Evolutionary conservation across 2,329 filamentous ascomycete species (phyloP), one percentile per base, ranked within the genome.

Genomic region (Fusarium sp.): DNA sequence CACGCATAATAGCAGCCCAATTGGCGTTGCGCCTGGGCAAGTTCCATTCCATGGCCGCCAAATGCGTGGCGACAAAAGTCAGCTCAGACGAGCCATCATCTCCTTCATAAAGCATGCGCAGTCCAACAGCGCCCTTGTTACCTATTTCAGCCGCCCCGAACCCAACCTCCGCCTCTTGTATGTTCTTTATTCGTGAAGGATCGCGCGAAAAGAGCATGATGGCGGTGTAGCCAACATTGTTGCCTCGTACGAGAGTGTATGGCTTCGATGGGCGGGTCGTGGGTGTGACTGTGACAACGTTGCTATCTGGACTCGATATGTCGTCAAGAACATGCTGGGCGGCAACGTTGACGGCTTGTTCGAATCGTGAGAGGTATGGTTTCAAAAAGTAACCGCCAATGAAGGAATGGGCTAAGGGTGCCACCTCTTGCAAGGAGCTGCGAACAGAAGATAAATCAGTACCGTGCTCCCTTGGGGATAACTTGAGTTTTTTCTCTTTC

Each of bases 81-180:
- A 97, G 78, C 72, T 92, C 87, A 26, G 90, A 86, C 55, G 70
- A 72, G 20, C 71, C 72, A 11, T 66, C 70, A 30, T 68, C 73
- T 45, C 69, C 74, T 57, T 77, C 67, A 72, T 92, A 90, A 15
- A 88, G 84, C 43, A 96, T 79, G 33, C 94, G 86, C 63, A 95
- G 84, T 1, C 91, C 96, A 1, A 97, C 91, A 5, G 94, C 95
- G 30, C 95, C 96, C 80, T 99, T 99, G 79, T 97, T 97, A 17
- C 94, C 96, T 91, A 97, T 96, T 49, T 95, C 91, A 59, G 89
- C 90, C 1, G 94, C 79, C 1, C 96, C 96, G 48, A 97, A 91
- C 0, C 96, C 94, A 3, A 94, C 90, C 53, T 92, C 92, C 3
- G 91, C 93, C n/a, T 88, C 89, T 68, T 93, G 87, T n/a, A 96